Conservation (phyloP, 2,329 filamentous ascomycete species). For the Diaporthe helianthi region DNA sequence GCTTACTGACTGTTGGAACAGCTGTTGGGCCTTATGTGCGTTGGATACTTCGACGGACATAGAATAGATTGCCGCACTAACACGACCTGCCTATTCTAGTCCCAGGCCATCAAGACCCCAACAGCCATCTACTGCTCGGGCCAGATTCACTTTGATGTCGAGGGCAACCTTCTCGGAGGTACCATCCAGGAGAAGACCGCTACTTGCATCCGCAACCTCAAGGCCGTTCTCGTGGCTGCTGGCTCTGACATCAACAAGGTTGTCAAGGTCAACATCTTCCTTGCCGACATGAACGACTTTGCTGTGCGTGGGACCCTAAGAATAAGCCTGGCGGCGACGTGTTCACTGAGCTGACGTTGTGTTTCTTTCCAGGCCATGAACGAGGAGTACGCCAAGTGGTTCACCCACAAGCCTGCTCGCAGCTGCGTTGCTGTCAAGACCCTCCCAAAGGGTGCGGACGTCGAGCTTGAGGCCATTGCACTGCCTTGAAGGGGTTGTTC, state of each 20-base stretch:
- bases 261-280: conserved; percentile 91
- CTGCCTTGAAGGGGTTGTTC: conserved; percentile 56
- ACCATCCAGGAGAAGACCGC: conserved; percentile 69
- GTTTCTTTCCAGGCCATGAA: conserved; percentile 73
- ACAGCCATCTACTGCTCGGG: conserved; percentile 72
- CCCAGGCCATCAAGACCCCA: conserved; percentile 71
- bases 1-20: conserved; percentile 41
- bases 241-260: conserved; percentile 80
- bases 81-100: conserved; percentile 48
- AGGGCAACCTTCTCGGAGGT: conserved; percentile 63
- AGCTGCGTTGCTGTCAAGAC: conserved; percentile 91
- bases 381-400: conserved; percentile 82
- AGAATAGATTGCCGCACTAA: not conserved
- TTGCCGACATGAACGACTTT: conserved; percentile 91
- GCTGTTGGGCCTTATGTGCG: conserved; percentile 71
- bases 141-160: conserved; percentile 70
- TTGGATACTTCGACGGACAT: not conserved
- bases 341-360: not conserved
- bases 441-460: conserved; percentile 82
- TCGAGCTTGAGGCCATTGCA: conserved; percentile 92
- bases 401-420: conserved; percentile 82
- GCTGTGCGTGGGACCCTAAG: conserved; percentile 51
- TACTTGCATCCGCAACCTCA: conserved; percentile 76
- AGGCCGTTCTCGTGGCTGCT: conserved; percentile 82
- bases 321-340: not conserved